These are phyloP conservation scores for Collariella sp. DNA, from an alignment of 495 filamentous ascomycete species.

Conservation along the genomic window DNA sequence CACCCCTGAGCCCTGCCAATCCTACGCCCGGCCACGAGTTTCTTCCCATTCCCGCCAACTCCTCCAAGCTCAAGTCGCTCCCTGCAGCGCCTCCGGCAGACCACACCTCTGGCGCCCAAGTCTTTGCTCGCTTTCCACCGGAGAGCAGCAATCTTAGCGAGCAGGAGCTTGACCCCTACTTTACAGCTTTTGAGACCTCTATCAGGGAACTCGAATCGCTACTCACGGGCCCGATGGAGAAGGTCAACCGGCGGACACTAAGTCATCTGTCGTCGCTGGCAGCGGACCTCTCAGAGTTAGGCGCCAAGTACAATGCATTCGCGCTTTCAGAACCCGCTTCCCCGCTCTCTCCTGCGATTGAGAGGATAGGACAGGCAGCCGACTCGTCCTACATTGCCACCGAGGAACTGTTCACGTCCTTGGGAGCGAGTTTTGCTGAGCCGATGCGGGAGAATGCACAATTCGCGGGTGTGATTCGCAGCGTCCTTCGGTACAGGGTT, in stretches of 20 bases:
- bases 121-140: conserved; percentile 77
- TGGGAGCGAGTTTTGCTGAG: conserved; percentile 88
- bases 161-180: conserved; percentile 90
- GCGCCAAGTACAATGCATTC: conserved; percentile 93
- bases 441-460: conserved; percentile 96
- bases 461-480: conserved; percentile 88
- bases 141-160: conserved; percentile 66
- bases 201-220: conserved; percentile 81
- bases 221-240: conserved; percentile 86
- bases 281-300: conserved; percentile 85
- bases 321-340: conserved; percentile 83
- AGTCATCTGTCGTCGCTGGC: conserved; percentile 72
- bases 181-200: conserved; percentile 78
- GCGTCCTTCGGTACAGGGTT: conserved; percentile 76
- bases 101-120: conserved; percentile 49
- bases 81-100: conserved; percentile 40
- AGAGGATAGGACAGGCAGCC: conserved; percentile 86
- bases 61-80: conserved; percentile 69
- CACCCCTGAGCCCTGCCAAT: conserved; percentile 85
- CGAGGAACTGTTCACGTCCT: conserved; percentile 71
- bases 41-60: conserved; percentile 75
- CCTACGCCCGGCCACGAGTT: conserved; percentile 81
- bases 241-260: conserved; percentile 83
- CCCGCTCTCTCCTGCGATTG: conserved; percentile 85
- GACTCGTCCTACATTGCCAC: conserved; percentile 95